Evolutionary conservation across 345 rosid species (phyloP).

Genomic region (Raphanus raphanistrum): DNA sequence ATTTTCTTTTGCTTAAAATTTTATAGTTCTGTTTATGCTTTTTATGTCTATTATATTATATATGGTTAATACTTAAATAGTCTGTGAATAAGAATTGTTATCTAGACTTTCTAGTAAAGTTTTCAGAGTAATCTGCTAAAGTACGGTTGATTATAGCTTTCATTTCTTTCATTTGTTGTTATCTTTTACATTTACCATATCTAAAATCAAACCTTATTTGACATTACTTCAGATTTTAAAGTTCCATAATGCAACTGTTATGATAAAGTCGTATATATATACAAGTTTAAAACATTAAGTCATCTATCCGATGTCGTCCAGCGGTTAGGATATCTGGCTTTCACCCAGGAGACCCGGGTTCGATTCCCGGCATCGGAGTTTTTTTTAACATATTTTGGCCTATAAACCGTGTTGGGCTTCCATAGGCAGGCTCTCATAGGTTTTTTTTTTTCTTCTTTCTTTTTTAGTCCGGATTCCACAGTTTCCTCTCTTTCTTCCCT

Average conservation of each 20-base stretch:
- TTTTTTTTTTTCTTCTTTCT: background rate
- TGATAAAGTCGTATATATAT: too few relatives aligned
- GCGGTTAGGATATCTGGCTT: slow-evolving; percentile 98
- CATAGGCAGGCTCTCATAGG: background rate
- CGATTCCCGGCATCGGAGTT: slow-evolving; percentile 91
- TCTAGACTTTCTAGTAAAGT: background rate
- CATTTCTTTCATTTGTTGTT: background rate
- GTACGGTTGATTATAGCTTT: background rate
- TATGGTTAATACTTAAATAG: background rate
- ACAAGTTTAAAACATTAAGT: too few relatives aligned
- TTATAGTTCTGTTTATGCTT: background rate
- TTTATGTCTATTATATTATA: too few relatives aligned
- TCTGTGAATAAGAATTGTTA: background rate
- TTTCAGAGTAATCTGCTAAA: background rate
- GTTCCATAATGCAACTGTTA: too few relatives aligned
- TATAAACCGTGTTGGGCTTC: background rate
- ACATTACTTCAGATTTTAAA: background rate
- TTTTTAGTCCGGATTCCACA: background rate
- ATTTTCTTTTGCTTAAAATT: too few relatives aligned
- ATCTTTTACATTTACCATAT: background rate
- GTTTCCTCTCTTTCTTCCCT: background rate
- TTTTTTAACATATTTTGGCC: background rate
- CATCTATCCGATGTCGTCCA: slow-evolving; percentile 75
- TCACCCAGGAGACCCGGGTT: slow-evolving; percentile 99
- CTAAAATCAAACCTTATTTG: background rate